phyloP scores from a whole-genome alignment of 208 protist species.

The Leishmania lainsoni region DNA sequence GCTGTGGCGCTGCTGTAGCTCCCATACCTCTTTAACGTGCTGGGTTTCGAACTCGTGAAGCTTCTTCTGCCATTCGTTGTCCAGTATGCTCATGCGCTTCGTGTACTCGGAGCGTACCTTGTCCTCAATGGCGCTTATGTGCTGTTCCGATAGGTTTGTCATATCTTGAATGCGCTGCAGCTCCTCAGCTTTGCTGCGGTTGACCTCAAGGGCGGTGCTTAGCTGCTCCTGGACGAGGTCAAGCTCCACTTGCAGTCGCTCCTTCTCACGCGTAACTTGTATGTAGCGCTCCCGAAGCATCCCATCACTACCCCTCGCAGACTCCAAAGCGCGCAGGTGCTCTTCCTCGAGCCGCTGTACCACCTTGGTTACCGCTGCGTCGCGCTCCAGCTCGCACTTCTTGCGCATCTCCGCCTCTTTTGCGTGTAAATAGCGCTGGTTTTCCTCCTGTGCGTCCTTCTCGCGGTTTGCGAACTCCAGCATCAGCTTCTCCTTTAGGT shows the following conservation, averaged over 20 bases:
- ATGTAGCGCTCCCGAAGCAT: slow-evolving; percentile 64
- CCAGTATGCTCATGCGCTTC: slow-evolving; percentile 51
- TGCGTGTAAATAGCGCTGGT: slow-evolving; percentile 47
- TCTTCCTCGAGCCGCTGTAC: slow-evolving; percentile 68
- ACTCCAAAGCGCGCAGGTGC: slow-evolving; percentile 56
- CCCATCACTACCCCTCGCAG: slow-evolving; percentile 57
- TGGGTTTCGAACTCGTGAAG: slow-evolving; percentile 63
- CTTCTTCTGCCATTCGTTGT: slow-evolving; percentile 73
- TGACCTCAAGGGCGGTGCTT: slow-evolving; percentile 37
- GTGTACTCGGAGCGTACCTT: slow-evolving; percentile 56
- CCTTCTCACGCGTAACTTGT: slow-evolving; percentile 67
- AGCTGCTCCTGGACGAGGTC: slow-evolving; percentile 71
- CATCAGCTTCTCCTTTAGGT: slow-evolving; percentile 72
- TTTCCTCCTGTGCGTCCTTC: slow-evolving; percentile 47
- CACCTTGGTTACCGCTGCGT: slow-evolving; percentile 68
- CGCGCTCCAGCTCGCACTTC: slow-evolving; percentile 72
- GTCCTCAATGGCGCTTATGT: slow-evolving; percentile 59
- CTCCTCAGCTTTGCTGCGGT: slow-evolving; percentile 54
- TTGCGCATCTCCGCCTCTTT: slow-evolving; percentile 67
- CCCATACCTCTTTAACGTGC: slow-evolving; percentile 59
- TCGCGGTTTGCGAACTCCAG: slow-evolving; percentile 67
- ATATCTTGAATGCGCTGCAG: slow-evolving; percentile 43
- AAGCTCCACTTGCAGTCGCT: slow-evolving; percentile 71
- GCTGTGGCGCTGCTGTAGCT: slow-evolving; percentile 50
- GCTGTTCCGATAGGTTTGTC: slow-evolving; percentile 47